phyloP scores from a whole-genome alignment of 768 basidiomycete species.

The Jaapia argillacea region DNA sequence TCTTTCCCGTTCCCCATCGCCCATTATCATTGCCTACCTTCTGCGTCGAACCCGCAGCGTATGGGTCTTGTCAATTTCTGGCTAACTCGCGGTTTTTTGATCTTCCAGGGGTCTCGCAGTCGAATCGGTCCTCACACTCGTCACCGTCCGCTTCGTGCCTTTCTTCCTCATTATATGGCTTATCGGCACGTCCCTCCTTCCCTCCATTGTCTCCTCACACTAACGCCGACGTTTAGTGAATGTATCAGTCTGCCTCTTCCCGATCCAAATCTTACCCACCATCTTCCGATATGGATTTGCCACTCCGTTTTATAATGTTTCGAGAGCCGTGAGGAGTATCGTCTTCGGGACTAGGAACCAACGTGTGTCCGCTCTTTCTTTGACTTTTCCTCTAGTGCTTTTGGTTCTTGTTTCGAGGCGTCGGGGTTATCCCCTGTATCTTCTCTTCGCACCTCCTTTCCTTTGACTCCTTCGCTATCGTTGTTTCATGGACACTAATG shows the following conservation, averaged over 20 bases:
- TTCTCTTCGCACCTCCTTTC: too few species aligned
- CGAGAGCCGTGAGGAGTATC: slow-evolving; percentile 46
- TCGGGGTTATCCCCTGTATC: too few species aligned
- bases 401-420: too few species aligned
- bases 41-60: too few species aligned
- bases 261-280: slow-evolving; percentile 45
- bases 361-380: slow-evolving; percentile 35
- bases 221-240: slow-evolving; percentile 28
- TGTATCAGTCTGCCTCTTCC: slow-evolving; percentile 46
- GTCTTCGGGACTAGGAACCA: slow-evolving; percentile 58
- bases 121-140: slow-evolving; percentile 45
- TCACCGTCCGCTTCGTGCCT: slow-evolving; percentile 41
- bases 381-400: too few species aligned
- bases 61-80: too few species aligned
- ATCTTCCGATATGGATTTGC: slow-evolving; percentile 62
- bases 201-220: neutral
- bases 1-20: too few species aligned
- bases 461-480: neutral
- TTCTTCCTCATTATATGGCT: slow-evolving; percentile 61
- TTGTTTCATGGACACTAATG: neutral
- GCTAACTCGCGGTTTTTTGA: too few species aligned
- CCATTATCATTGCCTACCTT: too few species aligned
- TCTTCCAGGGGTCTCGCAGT: slow-evolving; percentile 50
- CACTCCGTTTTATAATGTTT: slow-evolving; percentile 65
- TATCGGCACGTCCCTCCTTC: slow-evolving; percentile 31